Conservation (phyloP, 2,329 filamentous ascomycete species). For the Trichophyton benhamiae region DNA sequence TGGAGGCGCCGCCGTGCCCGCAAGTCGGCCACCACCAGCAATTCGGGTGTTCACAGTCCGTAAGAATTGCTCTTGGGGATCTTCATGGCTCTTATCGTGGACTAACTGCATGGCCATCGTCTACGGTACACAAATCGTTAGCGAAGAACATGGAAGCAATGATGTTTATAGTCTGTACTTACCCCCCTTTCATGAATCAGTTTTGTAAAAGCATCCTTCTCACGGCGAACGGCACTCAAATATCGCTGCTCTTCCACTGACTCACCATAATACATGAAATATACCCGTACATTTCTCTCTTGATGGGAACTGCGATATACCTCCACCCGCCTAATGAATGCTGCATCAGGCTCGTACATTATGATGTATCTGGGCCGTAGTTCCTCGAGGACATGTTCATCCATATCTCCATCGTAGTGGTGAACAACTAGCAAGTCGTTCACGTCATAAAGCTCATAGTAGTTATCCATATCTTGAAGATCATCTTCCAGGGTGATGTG, state of each 20-base stretch:
- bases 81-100: slow-evolving; percentile 57
- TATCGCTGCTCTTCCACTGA: slow-evolving; percentile 95
- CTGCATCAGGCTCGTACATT: slow-evolving; percentile 95
- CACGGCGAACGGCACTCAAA: slow-evolving; percentile 73
- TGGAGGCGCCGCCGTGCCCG: slow-evolving; percentile 74
- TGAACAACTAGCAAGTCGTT: slow-evolving; percentile 78
- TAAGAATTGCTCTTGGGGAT: slow-evolving; percentile 82
- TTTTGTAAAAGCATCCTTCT: slow-evolving; percentile 92
- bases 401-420: slow-evolving; percentile 88
- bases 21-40: slow-evolving; percentile 75
- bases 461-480: slow-evolving; percentile 81
- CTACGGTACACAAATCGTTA: slow-evolving; percentile 14
- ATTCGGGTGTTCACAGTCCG: slow-evolving; percentile 95
- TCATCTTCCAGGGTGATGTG: slow-evolving; percentile 65
- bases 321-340: slow-evolving; percentile 88
- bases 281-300: slow-evolving; percentile 77
- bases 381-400: slow-evolving; percentile 93
- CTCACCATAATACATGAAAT: slow-evolving; percentile 91
- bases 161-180: slow-evolving; percentile 15
- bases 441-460: slow-evolving; percentile 85
- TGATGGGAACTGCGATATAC: slow-evolving; percentile 92
- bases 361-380: slow-evolving; percentile 86
- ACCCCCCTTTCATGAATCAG: slow-evolving; percentile 83
- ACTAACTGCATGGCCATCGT: slow-evolving; percentile 84
- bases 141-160: neutral